Evolutionary conservation across 2,329 filamentous ascomycete genomes (phyloP).

Genomic region (Exophiala oligosperma): DNA sequence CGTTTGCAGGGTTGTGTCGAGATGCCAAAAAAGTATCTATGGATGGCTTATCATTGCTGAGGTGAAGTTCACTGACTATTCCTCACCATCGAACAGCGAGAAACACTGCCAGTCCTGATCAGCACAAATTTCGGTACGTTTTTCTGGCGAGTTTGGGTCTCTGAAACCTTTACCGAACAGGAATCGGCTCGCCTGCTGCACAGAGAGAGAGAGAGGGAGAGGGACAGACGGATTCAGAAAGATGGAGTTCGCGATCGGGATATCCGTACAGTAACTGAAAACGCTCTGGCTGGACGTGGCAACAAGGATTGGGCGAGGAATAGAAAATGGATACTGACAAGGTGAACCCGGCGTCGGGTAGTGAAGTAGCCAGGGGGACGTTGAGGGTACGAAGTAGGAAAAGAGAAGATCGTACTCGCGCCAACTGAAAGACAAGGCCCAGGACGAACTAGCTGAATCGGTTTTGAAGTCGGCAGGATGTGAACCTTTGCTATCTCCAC

Average conservation of each 20-base stretch:
- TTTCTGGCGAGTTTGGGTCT: background rate
- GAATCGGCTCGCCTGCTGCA: too few species aligned
- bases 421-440: too few species aligned
- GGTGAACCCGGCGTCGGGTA: background rate
- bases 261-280: background rate
- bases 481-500: too few species aligned
- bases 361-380: too few species aligned
- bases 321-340: background rate
- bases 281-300: background rate
- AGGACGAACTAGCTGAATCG: too few species aligned
- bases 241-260: background rate
- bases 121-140: background rate
- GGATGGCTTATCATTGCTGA: constrained; percentile 1
- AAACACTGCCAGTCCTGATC: background rate
- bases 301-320: background rate
- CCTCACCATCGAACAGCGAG: background rate
- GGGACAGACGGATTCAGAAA: too few species aligned
- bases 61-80: background rate
- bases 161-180: background rate
- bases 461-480: too few species aligned
- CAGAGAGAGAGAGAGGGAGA: too few species aligned
- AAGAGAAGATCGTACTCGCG: background rate
- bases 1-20: background rate
- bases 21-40: background rate
- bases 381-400: background rate